Conservation (phyloP, 2,329 filamentous ascomycete species). For the Cladophialophora immunda region DNA sequence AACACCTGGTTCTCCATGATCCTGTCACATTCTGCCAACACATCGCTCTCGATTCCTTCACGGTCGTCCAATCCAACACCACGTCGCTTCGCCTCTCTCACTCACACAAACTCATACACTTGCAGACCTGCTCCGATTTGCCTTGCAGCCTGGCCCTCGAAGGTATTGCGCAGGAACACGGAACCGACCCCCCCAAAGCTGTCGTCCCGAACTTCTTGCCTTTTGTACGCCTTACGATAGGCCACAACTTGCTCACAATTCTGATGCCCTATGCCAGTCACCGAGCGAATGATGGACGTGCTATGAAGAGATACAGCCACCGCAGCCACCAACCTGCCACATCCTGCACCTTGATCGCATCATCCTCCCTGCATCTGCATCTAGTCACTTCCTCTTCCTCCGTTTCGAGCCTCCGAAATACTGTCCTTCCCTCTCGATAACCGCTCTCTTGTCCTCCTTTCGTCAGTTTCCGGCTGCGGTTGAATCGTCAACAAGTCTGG, state of each 20-base stretch:
- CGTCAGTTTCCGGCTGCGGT: slow-evolving; percentile 9
- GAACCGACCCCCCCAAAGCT: slow-evolving; percentile 15
- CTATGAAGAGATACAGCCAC: slow-evolving; percentile 10
- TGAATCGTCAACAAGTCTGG: slow-evolving; percentile 14
- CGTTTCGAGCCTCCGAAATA: background rate
- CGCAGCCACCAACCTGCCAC: slow-evolving; percentile 14
- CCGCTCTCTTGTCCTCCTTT: slow-evolving; percentile 11
- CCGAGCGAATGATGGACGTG: slow-evolving; percentile 22
- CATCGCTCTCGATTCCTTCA: slow-evolving; percentile 22
- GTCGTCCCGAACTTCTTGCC: slow-evolving; percentile 17
- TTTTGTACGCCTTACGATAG: slow-evolving; percentile 17
- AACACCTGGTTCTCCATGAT: slow-evolving; percentile 12
- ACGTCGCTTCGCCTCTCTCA: slow-evolving; percentile 3
- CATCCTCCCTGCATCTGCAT: slow-evolving; percentile 20
- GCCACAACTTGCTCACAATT: slow-evolving; percentile 7
- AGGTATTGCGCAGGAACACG: slow-evolving; percentile 29
- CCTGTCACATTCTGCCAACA: slow-evolving; percentile 33
- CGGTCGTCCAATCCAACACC: slow-evolving; percentile 12
- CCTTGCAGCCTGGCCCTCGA: slow-evolving; percentile 21
- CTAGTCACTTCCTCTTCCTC: background rate
- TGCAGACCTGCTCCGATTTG: slow-evolving; percentile 22
- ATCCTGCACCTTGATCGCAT: slow-evolving; percentile 23
- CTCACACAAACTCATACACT: background rate
- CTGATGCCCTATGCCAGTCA: slow-evolving; percentile 19
- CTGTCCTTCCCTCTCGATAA: slow-evolving; percentile 14